Conservation (phyloP, 768 basidiomycete species). For the Gymnopilus dilepis region DNA sequence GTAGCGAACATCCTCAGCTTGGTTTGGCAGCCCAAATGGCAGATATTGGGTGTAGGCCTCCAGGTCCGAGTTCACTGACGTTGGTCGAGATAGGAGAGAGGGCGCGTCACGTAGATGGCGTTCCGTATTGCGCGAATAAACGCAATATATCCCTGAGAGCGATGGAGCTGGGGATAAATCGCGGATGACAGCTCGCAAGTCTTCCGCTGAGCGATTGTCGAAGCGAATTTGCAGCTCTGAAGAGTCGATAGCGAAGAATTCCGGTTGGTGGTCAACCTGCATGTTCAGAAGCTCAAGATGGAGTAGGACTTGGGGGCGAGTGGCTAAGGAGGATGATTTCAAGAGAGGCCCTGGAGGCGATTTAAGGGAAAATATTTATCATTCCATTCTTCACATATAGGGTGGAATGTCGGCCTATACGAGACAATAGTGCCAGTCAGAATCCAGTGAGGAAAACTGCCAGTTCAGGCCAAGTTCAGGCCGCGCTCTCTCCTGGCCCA, state of each 20-base stretch:
- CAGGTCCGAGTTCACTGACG: neutral
- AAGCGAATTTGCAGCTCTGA: neutral
- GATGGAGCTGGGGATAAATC: neutral
- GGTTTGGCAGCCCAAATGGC: neutral
- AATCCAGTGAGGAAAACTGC: no score
- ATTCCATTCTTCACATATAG: no score
- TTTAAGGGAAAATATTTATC: no score
- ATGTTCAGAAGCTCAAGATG: no score
- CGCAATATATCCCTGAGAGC: neutral
- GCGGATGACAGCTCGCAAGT: neutral
- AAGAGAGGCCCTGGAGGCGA: no score
- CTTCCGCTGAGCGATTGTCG: neutral
- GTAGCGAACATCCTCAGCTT: neutral
- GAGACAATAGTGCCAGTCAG: no score
- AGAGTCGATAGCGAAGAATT: neutral
- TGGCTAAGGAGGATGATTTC: no score
- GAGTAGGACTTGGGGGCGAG: no score
- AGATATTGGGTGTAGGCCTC: neutral
- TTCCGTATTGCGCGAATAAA: neutral
- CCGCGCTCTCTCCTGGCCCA: no score
- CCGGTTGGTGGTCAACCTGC: neutral
- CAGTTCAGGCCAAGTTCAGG: no score
- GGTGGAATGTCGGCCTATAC: no score
- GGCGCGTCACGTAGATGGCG: no score
- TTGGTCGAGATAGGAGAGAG: neutral